A percentile compares a stretch with the other conserved stretches of the same genome.
phyloP scores from a whole-genome alignment of 1,139 yeast genomes.

The Pichia norvegensis region DNA sequence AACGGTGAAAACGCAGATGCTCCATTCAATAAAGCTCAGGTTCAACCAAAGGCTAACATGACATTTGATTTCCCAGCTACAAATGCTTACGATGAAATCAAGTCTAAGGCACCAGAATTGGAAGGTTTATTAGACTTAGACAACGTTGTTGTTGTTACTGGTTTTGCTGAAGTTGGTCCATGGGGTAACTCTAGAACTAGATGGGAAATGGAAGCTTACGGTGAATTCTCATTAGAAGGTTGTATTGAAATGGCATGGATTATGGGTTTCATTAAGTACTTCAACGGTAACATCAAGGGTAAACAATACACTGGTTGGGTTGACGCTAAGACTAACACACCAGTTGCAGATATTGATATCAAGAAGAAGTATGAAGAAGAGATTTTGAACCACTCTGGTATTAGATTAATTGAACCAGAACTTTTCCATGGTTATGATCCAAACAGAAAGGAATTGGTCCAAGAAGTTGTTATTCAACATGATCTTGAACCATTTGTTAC shows the following conservation, averaged over 20 bases:
- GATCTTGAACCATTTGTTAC: slow-evolving; percentile 94
- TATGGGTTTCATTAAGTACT: slow-evolving; percentile 92
- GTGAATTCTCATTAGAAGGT: slow-evolving; percentile 96
- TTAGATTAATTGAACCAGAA: slow-evolving; percentile 93
- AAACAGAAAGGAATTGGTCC: slow-evolving; percentile 81
- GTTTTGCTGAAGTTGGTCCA: slow-evolving; percentile 97
- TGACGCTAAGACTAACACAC: slow-evolving; percentile 85
- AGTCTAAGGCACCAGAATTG: slow-evolving; percentile 62
- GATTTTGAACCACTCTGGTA: slow-evolving; percentile 90
- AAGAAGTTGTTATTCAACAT: slow-evolving; percentile 93
- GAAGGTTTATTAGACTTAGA: slow-evolving; percentile 92
- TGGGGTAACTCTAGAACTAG: slow-evolving; percentile 99
- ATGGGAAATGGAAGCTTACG: slow-evolving; percentile 98
- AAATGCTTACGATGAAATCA: slow-evolving; percentile 69
- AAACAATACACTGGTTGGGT: slow-evolving; percentile 91
- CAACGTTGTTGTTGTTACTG: slow-evolving; percentile 87
- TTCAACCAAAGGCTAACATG: slow-evolving; percentile 92
- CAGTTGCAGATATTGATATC: slow-evolving; percentile 91
- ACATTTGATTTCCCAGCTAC: slow-evolving; percentile 87
- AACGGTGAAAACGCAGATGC: slow-evolving; percentile 87
- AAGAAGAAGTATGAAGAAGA: slow-evolving; percentile 84
- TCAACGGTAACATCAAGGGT: slow-evolving; percentile 86
- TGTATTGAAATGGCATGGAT: slow-evolving; percentile 99
- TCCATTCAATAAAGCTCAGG: slow-evolving; percentile 65
- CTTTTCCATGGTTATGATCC: slow-evolving; percentile 92